These are phyloP conservation scores for Trichothecium roseum DNA, from an alignment of 2,329 filamentous ascomycete species.

Conservation along the genomic window DNA sequence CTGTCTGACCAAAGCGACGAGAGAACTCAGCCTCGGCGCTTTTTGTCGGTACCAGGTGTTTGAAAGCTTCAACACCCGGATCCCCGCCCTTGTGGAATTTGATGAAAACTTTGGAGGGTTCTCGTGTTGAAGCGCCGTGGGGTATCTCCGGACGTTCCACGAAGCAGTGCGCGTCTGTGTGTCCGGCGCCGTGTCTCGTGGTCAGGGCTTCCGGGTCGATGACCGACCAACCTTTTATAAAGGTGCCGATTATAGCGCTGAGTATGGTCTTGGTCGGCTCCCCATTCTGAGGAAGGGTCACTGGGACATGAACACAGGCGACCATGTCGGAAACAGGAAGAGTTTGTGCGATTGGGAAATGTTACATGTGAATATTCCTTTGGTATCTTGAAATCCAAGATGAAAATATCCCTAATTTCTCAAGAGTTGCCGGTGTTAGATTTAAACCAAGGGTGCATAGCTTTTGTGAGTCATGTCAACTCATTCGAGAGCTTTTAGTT, in stretches of 20 bases:
- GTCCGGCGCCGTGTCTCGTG: conserved; percentile 4
- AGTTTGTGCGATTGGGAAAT: no score
- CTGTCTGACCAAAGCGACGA: conserved; percentile 6
- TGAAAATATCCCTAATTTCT: no score
- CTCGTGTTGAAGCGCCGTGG: conserved; percentile 1
- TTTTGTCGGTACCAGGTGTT: conserved; percentile 7
- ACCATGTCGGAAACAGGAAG: no score
- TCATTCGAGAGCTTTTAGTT: no score
- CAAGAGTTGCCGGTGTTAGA: no score
- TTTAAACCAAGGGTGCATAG: no score
- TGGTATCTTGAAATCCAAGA: no score
- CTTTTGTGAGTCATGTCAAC: no score
- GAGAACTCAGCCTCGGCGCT: conserved; percentile 6
- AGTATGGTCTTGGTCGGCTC: conserved; percentile 5
- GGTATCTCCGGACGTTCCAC: no score
- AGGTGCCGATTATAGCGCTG: conserved; percentile 7
- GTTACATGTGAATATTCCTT: no score
- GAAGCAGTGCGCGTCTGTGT: conserved; percentile 6
- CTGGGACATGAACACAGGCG: no score
- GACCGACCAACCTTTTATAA: conserved; percentile 8
- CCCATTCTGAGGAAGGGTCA: conserved; percentile 5
- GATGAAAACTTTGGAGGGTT: conserved; percentile 10
- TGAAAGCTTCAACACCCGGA: conserved; percentile 4
- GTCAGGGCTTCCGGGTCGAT: conserved; percentile 5
- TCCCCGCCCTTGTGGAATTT: conserved; percentile 6